Base-by-base conservation (phyloP, 768 basidiomycete genomes). In the Pluteus cervinus region DNA sequence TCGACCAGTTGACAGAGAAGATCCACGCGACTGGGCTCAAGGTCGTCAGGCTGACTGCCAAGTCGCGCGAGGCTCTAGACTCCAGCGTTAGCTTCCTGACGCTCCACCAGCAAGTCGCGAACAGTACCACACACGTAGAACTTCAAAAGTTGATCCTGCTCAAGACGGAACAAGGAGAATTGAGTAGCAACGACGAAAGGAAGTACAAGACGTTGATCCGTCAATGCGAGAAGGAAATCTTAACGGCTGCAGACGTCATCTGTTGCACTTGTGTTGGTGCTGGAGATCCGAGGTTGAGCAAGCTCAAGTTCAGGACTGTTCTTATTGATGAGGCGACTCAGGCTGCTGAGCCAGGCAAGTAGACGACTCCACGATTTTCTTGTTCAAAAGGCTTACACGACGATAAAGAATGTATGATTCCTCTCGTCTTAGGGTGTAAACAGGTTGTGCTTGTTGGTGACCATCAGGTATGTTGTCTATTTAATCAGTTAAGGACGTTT, bases 241-340 rank as follows among this genome's bases (percentile, higher is more conserved):
- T 99, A 52, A 68, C 73, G 33, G 90, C 84, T 17, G 96, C 96
- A 10, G 96, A 99, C 57, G 96, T 99, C 28, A 98, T 99, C 49
- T 99, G 96, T 55, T 89, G 87, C 55, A 99, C 96, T 28, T 97
- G 94, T 61, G 96, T 98, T 36, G 96, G 96, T 41, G 87, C 91
- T 24, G 96, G 96, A 17, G 96, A 99, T 56, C 94, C 96, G 7
- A 76, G 96, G 50, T 65, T 99, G 64, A 85, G 79, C 67, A 98
- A 97, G 65, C 70, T 97, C 66, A 98, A 98, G 69, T 99, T 98
- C 59, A 81, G 93, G 60, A 99, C 96, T 0, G 96, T 99, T 6
- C 69, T 99, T 45, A 98, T 98, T 48, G 96, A 99, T 52, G 96
- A 98, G 55, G 96, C 96, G 10, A 99, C 96, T 1, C 96, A 99